A percentile compares a stretch with the other conserved stretches of the same genome.
Conservation (phyloP, 2,329 filamentous ascomycete species). For the Colletotrichum truncatum region DNA sequence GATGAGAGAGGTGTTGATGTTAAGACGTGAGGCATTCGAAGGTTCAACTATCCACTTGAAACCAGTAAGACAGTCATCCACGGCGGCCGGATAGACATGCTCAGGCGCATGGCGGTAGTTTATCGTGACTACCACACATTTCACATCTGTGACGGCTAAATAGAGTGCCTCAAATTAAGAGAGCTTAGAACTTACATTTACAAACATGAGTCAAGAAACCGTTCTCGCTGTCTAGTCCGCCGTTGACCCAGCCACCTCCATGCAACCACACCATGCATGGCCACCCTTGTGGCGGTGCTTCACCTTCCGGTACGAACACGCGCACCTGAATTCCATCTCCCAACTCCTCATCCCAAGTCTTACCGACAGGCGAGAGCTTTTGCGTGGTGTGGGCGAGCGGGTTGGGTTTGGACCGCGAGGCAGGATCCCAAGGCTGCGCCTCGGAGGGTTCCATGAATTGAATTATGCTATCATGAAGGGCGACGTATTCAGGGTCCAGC, state of each 20-base stretch:
- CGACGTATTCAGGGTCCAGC: slow-evolving; percentile 49
- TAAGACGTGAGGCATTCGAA: slow-evolving; percentile 30
- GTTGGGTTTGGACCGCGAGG: neutral
- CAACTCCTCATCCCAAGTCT: slow-evolving; percentile 29
- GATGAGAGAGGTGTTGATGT: slow-evolving; percentile 37
- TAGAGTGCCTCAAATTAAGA: neutral
- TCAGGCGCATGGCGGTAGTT: slow-evolving; percentile 48
- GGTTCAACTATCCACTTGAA: slow-evolving; percentile 39
- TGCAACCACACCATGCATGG: slow-evolving; percentile 50
- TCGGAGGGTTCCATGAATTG: slow-evolving; percentile 47
- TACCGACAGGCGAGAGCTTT: neutral
- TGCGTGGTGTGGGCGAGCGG: slow-evolving; percentile 10
- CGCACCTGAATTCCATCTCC: slow-evolving; percentile 39
- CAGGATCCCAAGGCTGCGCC: slow-evolving; percentile 40
- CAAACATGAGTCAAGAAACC: slow-evolving; percentile 44
- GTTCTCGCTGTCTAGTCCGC: slow-evolving; percentile 43
- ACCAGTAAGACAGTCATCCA: slow-evolving; percentile 43
- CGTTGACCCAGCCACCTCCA: slow-evolving; percentile 50
- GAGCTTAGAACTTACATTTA: slow-evolving; percentile 6
- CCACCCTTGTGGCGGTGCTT: slow-evolving; percentile 37
- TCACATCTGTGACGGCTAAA: slow-evolving; percentile 30
- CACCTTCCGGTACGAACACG: slow-evolving; percentile 41
- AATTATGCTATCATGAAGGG: slow-evolving; percentile 46
- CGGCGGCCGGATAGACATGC: slow-evolving; percentile 43
- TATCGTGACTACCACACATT: slow-evolving; percentile 40